These are phyloP conservation scores for Russula earlei DNA, from an alignment of 768 basidiomycete genomes.

Conservation along the genomic window DNA sequence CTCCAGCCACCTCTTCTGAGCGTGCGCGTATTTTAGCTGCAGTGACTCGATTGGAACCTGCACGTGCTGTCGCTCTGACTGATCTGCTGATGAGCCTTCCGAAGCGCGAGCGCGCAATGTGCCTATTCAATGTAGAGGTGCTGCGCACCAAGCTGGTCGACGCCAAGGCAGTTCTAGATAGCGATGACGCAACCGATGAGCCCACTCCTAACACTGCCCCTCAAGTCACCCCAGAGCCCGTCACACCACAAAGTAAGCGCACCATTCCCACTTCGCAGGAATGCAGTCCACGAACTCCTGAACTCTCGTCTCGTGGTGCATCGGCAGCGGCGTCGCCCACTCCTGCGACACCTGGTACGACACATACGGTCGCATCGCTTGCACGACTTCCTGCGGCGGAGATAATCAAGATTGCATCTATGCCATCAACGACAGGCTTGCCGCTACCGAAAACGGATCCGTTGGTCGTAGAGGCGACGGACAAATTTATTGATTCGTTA, in stretches of 20 bases:
- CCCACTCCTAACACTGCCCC: slow-evolving; percentile 27
- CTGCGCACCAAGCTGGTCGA: slow-evolving; percentile 70
- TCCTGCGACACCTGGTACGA: slow-evolving; percentile 48
- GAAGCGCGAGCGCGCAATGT: slow-evolving; percentile 84
- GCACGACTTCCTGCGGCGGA: slow-evolving; percentile 67
- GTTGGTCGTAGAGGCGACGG: slow-evolving; percentile 38
- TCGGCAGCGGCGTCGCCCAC: slow-evolving; percentile 64
- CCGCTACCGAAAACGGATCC: slow-evolving; percentile 21
- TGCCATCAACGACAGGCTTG: slow-evolving; percentile 34
- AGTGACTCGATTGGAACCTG: slow-evolving; percentile 52
- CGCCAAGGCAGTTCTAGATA: slow-evolving; percentile 74
- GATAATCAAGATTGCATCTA: slow-evolving; percentile 57
- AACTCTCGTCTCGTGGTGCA: slow-evolving; percentile 62
- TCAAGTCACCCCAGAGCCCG: slow-evolving; percentile 26
- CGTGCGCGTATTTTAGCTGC: slow-evolving; percentile 64
- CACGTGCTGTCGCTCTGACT: slow-evolving; percentile 53
- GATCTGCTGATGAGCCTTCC: slow-evolving; percentile 79
- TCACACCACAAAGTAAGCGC: slow-evolving; percentile 54
- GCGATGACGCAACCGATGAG: slow-evolving; percentile 47
- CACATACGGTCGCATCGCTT: slow-evolving; percentile 60
- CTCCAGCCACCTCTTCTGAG: slow-evolving; percentile 48
- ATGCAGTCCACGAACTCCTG: slow-evolving; percentile 65
- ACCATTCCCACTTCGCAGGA: slow-evolving; percentile 26
- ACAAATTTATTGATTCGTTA: slow-evolving; percentile 57
- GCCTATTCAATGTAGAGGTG: slow-evolving; percentile 79